Evolutionary conservation across 225 moss, liverwort and hornwort genomes (phyloP), one percentile per base, ranked within the genome.

Genomic region (Pseudisothecium myosuroides): DNA sequence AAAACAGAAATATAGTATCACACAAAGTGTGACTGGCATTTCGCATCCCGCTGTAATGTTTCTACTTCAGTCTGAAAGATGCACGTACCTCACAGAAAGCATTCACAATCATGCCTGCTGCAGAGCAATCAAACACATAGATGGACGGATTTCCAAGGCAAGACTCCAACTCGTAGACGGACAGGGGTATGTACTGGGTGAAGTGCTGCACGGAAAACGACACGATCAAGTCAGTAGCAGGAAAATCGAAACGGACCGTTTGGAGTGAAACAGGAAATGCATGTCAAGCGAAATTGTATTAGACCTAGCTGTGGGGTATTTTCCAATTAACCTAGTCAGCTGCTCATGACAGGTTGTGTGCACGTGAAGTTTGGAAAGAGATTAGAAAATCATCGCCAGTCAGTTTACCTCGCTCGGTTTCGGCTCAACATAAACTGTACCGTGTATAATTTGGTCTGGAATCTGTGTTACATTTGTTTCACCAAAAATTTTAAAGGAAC

Each of bases 121-220:
- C 98, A 87, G 98, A 99, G 92, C 98, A 99, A 88, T 99, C 98
- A 83, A 97, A 96, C 87, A 99, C 98, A 91, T 97, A 99, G 67
- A 99, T 99, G 68, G 98, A 97, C 43, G 98, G 98, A 60, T 95
- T 95, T 83, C 96, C 97, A 85, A 99, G 95, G 94, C 97, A 97
- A 23, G 92, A 94, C 91, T 99, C 98, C 89, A 99, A 93, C 86
- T 99, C 98, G 90, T 95, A 96, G 59, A 99, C 94, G 80, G 95
- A 96, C 47, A 99, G 90, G 50, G 98, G 98, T 88, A 99, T 97
- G 90, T 99, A 97, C 88, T 99, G 98, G 64, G 98, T 98, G 90
- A 95, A 99, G 82, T 93, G 96, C 97, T 99, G 98, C 93, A 92
- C 82, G 87, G 59, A 64, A 60, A 88, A 86, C 37, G 47, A 90